Evolutionary conservation across 1,284 basidiomycete genomes (phyloP), one percentile per base, ranked within the genome.

Genomic region (Testicularia cyperi): DNA sequence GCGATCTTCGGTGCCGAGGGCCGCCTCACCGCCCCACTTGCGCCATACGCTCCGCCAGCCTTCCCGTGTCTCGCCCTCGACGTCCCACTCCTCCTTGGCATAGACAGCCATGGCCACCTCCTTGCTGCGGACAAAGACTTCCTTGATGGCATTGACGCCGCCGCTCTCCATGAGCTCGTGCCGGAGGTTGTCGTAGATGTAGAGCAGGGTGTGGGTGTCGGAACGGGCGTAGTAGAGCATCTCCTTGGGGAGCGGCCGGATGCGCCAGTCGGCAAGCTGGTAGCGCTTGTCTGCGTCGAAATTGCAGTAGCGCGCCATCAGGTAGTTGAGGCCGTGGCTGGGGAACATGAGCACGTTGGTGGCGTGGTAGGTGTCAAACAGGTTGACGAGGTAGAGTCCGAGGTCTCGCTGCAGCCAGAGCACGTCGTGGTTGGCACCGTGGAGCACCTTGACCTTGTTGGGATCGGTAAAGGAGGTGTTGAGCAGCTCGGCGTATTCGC

Each of bases 331-430:
- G 1, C 87, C 86, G 66, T 91, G 88, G 34, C 86, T 82, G 0
- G 88, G 86, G 69, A 92, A 88, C 21, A 57, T 23, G 16, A 76
- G 51, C 0, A 89, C 80, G 68, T 88, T 88, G 0, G 90, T 90
- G 1, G 94, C 94, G 68, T 97, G 92, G 75, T 86, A 97, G 0
- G 95, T 98, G 75, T 98, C 94, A 74, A 97, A 98, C 8, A 98
- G 79, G 55, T 91, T 90, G 53, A 98, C 92, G 35, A 97, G 81
- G 77, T 92, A 97, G 3, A 97, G 75, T 41, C 89, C 90, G 74
- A 97, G 91, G 75, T 98, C 88, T 75, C 91, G 88, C 77, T 98
- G 92, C 13, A 98, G 82, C 94, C 94, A 98, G 6, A 92, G 80
- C 18, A 98, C 86, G 75, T 98, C 94, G 57, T 87, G 90, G 37